Conservation (phyloP, 1,284 basidiomycete genomes). For the Boletus sp. region DNA sequence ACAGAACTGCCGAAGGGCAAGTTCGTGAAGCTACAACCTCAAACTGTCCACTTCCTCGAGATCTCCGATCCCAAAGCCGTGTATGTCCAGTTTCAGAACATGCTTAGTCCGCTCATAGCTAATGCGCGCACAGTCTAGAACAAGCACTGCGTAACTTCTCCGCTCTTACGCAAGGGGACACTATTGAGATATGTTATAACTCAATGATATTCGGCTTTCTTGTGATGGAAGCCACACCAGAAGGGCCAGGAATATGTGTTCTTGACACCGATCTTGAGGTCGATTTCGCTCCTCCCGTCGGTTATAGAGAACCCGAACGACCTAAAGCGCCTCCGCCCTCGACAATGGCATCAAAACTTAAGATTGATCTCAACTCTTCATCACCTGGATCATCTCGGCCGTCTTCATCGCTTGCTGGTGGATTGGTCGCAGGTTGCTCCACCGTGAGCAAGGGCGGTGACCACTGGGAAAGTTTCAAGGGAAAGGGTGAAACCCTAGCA, state of each 20-base stretch:
- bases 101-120: constrained; percentile 1
- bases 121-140: constrained; percentile 64
- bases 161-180: constrained; percentile 85
- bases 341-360: constrained; percentile 97
- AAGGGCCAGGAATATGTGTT: constrained; percentile 85
- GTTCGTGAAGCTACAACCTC: constrained; percentile 95
- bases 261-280: constrained; percentile 96
- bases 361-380: constrained; percentile 85
- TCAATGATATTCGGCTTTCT: constrained; percentile 92
- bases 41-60: constrained; percentile 93
- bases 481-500: constrained; percentile 82
- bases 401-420: constrained; percentile 66
- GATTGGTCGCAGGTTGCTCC: constrained; percentile 53
- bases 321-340: constrained; percentile 76
- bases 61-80: constrained; percentile 95
- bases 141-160: constrained; percentile 93
- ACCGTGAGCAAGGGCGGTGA: constrained; percentile 70
- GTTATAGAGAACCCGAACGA: constrained; percentile 87
- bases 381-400: constrained; percentile 81
- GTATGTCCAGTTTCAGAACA: constrained; percentile 46
- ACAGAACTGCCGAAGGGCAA: constrained; percentile 89
- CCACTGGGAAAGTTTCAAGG: constrained; percentile 91
- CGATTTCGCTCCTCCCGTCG: constrained; percentile 73
- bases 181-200: constrained; percentile 90
- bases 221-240: constrained; percentile 91